Conservation (phyloP, 2,329 filamentous ascomycete species). For the Hypoxylon rubiginosum region DNA sequence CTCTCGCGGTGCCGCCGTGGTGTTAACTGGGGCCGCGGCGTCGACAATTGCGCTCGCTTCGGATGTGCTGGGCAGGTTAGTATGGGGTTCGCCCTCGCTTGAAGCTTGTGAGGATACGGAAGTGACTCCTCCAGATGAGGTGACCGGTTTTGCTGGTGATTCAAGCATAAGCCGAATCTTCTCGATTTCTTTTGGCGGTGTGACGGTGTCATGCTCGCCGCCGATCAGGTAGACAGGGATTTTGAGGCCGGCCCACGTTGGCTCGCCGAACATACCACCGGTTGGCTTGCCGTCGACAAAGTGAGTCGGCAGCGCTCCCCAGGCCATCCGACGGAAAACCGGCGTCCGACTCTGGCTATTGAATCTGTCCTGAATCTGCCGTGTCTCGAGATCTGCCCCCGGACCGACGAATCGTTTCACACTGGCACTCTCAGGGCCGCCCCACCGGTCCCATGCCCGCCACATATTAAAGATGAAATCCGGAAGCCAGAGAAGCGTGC, state of each 20-base stretch:
- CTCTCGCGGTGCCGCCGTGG: constrained; percentile 49
- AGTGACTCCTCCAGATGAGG: constrained; percentile 1
- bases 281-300: constrained; percentile 60
- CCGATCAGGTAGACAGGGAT: constrained; percentile 84
- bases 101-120: constrained; percentile 12
- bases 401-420: constrained; percentile 82
- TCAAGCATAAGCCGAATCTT: constrained; percentile 69
- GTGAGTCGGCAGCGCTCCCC: constrained; percentile 75
- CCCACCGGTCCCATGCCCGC: constrained; percentile 82
- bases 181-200: constrained; percentile 76
- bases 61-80: constrained; percentile 6
- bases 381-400: constrained; percentile 74
- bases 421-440: constrained; percentile 82
- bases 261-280: constrained; percentile 76
- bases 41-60: constrained; percentile 58
- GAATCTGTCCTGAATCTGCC: constrained; percentile 77
- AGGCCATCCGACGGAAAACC: constrained; percentile 86
- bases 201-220: constrained; percentile 82
- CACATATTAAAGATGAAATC: constrained; percentile 80
- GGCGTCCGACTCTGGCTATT: constrained; percentile 87
- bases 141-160: constrained; percentile 17
- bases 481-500: constrained; percentile 76
- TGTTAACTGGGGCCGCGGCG: constrained; percentile 63
- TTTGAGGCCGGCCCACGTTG: constrained; percentile 79
- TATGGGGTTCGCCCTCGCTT: constrained; percentile 25